A percentile compares a stretch with the other conserved stretches of the same genome.
phyloP scores from a whole-genome alignment of 257 asterid species.

The Solanum sitiens region DNA sequence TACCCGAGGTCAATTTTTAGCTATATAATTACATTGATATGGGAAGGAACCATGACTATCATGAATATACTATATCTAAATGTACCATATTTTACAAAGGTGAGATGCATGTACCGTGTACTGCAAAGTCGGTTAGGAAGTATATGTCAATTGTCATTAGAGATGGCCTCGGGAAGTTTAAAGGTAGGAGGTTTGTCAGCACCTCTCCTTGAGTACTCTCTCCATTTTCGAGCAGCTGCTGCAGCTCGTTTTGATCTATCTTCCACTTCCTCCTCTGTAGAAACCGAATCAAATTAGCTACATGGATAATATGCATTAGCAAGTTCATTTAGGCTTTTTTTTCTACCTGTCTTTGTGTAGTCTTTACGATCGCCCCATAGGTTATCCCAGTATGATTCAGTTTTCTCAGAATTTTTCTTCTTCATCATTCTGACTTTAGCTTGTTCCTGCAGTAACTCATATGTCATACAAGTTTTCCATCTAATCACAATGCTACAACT shows the following conservation, averaged over 20 bases:
- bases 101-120: neutral
- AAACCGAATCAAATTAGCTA: neutral
- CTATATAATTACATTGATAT: neutral
- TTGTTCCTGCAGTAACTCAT: conserved; percentile 39
- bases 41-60: neutral
- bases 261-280: conserved; percentile 62
- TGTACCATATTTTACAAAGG: neutral
- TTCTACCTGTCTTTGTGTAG: conserved; percentile 34
- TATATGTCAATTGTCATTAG: conserved; percentile 34
- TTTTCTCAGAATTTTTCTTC: conserved; percentile 54
- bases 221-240: conserved; percentile 94
- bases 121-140: neutral
- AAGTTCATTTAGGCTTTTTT: neutral
- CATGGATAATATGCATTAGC: neutral
- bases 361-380: conserved; percentile 64
- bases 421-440: conserved; percentile 69
- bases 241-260: conserved; percentile 83
- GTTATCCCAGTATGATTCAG: conserved; percentile 60
- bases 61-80: neutral
- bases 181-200: conserved; percentile 75
- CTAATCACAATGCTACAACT: neutral
- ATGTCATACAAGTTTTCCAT: neutral
- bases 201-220: conserved; percentile 88
- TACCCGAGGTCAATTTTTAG: neutral
- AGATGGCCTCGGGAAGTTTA: conserved; percentile 73